Base-by-base conservation (phyloP, 805 yeast genomes). In the Yarrowia phangngaensis region DNA sequence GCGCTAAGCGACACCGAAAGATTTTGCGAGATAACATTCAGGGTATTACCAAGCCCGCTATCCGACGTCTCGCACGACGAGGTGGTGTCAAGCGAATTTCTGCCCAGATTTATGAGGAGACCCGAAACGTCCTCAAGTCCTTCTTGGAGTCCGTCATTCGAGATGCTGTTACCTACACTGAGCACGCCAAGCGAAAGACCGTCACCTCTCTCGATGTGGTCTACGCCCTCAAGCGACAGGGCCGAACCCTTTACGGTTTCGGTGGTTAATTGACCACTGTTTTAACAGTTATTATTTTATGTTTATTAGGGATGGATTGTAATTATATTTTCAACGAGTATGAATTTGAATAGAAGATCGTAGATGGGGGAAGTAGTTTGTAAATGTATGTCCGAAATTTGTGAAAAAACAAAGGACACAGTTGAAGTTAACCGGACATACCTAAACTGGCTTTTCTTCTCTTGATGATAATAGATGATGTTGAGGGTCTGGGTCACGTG, bases 21-120 rank as follows among this genome's bases (percentile, higher is more conserved):
- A 85, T 90, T 74, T 79, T 88, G 60, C 89, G 97, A 80, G 97
- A 90, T 74, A 90, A 90, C 89, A 89, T 90, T 62, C 97, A 88
- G 76, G 97, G 97, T 78, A 89, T 90, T 70, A 90, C 97, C 57
- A 90, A 90, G 81, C 97, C 97, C 69, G 97, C 97, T 68, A 90
- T 90, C 69, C 88, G 97, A 80, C 89, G 97, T 85, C 83, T 89
- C 66, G 97, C 97, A 46, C 89, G 97, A 83, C 89, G 97, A 87
- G 97, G 97, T 78, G 97, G 97, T 88, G 97, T 89, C 69, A 89
- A 89, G 83, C 95, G 97, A 85, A 89, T 89, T 67, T 89, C 97
- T 57, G 97, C 95, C 71, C 76, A 88, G 70, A 90, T 89, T 71
- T 89, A 89, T 78, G 97, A 89, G 76, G 96, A 89, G 77, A 95